Percentiles rank a stretch among this genome's conserved stretches.
phyloP scores from a whole-genome alignment of 768 basidiomycete genomes.

The Auriculariales sp. region DNA sequence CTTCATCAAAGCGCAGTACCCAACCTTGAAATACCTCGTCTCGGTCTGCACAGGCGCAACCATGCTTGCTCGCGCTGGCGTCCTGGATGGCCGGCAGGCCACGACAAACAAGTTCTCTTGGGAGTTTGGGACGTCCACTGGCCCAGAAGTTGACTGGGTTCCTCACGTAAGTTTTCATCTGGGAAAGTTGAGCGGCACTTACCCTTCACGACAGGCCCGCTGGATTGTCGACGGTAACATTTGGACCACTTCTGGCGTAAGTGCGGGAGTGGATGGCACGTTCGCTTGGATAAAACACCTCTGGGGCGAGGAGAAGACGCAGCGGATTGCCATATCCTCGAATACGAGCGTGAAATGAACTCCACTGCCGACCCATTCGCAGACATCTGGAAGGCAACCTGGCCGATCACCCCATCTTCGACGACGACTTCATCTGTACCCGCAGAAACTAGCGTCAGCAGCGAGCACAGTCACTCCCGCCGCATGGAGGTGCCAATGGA shows the following conservation, averaged over 20 bases:
- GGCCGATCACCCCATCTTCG: too few relatives aligned
- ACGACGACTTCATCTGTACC: too few relatives aligned
- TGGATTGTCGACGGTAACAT: slow-evolving; percentile 9
- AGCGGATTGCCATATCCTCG: slow-evolving; percentile 2
- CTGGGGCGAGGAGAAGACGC: neutral
- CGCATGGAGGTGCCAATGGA: too few relatives aligned
- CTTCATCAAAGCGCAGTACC: neutral
- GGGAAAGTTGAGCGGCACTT: too few relatives aligned
- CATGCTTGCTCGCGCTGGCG: slow-evolving; percentile 6
- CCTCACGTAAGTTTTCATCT: neutral
- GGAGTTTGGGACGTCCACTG: neutral
- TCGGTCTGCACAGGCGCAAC: slow-evolving; percentile 4
- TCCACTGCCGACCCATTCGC: slow-evolving; percentile 4
- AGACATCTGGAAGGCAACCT: slow-evolving; percentile 1
- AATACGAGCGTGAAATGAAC: slow-evolving; percentile 3
- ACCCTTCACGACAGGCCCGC: slow-evolving; percentile 5
- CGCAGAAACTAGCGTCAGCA: too few relatives aligned
- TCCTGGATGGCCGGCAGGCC: slow-evolving; percentile 5
- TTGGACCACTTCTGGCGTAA: slow-evolving; percentile 7
- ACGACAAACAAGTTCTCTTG: slow-evolving; percentile 6
- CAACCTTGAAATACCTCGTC: slow-evolving; percentile 1
- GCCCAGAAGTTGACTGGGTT: slow-evolving; percentile 4
- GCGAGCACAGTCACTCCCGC: too few relatives aligned
- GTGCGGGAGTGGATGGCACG: neutral
- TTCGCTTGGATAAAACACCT: neutral